These are phyloP conservation scores for Lipomyces starkeyi DNA, from an alignment of 805 yeast genomes.

Conservation along the genomic window DNA sequence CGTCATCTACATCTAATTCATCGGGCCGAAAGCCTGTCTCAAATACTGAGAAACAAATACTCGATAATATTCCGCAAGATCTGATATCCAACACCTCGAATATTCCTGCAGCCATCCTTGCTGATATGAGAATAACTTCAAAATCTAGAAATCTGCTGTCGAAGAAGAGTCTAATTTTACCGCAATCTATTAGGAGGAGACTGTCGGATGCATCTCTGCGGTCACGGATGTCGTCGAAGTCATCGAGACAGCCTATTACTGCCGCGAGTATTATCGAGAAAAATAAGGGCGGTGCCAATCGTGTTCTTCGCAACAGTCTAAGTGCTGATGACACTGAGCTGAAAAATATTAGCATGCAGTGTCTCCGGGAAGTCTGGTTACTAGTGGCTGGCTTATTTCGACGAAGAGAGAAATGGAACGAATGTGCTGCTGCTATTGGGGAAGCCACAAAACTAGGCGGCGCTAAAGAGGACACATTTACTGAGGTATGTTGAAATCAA, in stretches of 20 bases:
- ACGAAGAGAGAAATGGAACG: conserved; percentile 26
- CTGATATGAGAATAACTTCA: conserved; percentile 20
- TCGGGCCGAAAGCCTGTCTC: background rate
- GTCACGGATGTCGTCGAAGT: conserved; percentile 17
- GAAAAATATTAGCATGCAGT: conserved; percentile 32
- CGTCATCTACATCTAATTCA: background rate
- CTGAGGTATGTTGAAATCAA: conserved; percentile 26
- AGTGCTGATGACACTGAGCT: conserved; percentile 34
- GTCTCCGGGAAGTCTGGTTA: conserved; percentile 36
- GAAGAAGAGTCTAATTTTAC: conserved; percentile 24
- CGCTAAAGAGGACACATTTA: conserved; percentile 33
- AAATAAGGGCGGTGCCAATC: conserved; percentile 33
- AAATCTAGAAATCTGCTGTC: conserved; percentile 23
- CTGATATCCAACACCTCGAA: conserved; percentile 13
- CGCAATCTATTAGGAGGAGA: conserved; percentile 27
- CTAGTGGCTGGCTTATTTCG: conserved; percentile 36
- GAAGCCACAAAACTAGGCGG: conserved; percentile 37
- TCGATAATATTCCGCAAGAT: conserved; percentile 29
- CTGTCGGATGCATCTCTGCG: conserved; percentile 32
- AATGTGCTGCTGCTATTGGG: conserved; percentile 32
- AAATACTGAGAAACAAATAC: background rate
- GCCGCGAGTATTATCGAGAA: conserved; percentile 33
- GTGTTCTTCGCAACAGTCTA: conserved; percentile 34
- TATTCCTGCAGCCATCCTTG: conserved; percentile 26
- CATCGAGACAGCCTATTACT: conserved; percentile 18